phyloP scores from a whole-genome alignment of 2,329 filamentous ascomycete species.

The Lachnellula occidentalis region DNA sequence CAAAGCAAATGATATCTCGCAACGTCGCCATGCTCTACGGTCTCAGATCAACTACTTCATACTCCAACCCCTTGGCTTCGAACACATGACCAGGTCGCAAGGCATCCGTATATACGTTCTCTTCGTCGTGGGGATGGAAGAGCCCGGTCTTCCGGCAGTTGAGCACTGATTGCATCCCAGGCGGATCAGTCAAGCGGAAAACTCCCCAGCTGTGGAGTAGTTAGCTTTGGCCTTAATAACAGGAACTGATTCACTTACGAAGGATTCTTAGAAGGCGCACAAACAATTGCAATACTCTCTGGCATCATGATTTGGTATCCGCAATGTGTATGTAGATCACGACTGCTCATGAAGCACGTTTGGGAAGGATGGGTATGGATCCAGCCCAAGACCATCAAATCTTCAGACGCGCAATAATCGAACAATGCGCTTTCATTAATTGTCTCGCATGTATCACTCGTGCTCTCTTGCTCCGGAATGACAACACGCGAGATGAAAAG shows the following conservation, averaged over 20 bases:
- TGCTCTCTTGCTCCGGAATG: slow-evolving; percentile 85
- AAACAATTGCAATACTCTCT: slow-evolving; percentile 95
- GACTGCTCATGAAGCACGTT: slow-evolving; percentile 94
- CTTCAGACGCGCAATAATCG: slow-evolving; percentile 61
- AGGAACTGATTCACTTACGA: slow-evolving; percentile 49
- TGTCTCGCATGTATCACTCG: slow-evolving; percentile 91
- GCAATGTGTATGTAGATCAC: slow-evolving; percentile 88
- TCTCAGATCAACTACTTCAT: slow-evolving; percentile 62
- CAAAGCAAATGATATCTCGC: not conserved
- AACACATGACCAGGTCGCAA: slow-evolving; percentile 51
- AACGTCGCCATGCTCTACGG: slow-evolving; percentile 11
- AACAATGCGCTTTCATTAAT: slow-evolving; percentile 80
- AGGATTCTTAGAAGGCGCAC: slow-evolving; percentile 73
- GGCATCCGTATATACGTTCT: slow-evolving; percentile 36
- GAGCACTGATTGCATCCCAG: slow-evolving; percentile 79
- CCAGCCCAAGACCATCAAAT: slow-evolving; percentile 49
- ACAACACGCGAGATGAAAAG: slow-evolving; percentile 85
- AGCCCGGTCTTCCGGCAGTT: slow-evolving; percentile 71
- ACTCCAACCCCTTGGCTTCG: slow-evolving; percentile 50
- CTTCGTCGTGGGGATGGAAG: slow-evolving; percentile 67
- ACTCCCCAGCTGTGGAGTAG: slow-evolving; percentile 66
- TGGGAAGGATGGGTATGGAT: slow-evolving; percentile 97
- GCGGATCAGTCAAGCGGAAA: slow-evolving; percentile 89
- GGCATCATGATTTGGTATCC: slow-evolving; percentile 96
- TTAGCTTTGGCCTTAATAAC: slow-evolving; percentile 6